These are phyloP conservation scores for Protomyces arabidopsidicola DNA, from an alignment of 1,139 yeast genomes.

Conservation along the genomic window DNA sequence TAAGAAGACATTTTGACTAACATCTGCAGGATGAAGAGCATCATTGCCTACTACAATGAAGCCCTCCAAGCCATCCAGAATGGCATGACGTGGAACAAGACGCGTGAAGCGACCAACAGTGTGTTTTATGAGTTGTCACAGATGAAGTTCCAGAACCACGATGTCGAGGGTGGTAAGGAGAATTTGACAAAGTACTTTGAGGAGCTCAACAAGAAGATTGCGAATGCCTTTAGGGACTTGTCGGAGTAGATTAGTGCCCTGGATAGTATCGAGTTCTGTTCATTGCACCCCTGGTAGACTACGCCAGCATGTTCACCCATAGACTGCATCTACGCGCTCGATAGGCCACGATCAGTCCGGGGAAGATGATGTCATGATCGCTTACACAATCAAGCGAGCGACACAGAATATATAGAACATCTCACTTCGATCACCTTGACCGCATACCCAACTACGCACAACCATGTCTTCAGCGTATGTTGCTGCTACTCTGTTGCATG, in stretches of 20 bases:
- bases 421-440: too few relatives aligned
- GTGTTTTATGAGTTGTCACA: slow-evolving; percentile 91
- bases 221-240: slow-evolving; percentile 18
- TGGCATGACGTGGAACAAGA: slow-evolving; percentile 80
- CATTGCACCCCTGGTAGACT: too few relatives aligned
- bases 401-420: too few relatives aligned
- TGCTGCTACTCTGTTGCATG: not conserved
- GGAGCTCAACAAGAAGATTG: slow-evolving; percentile 13
- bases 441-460: not conserved
- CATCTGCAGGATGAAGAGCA: slow-evolving; percentile 94
- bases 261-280: not conserved
- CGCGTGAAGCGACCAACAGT: slow-evolving; percentile 80
- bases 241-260: not conserved
- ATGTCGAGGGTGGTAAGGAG: slow-evolving; percentile 62
- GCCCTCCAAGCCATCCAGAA: slow-evolving; percentile 94
- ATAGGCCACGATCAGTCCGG: not conserved
- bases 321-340: too few relatives aligned
- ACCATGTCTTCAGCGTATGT: slow-evolving; percentile 20
- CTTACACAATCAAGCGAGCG: too few relatives aligned
- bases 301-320: too few relatives aligned
- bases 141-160: slow-evolving; percentile 93
- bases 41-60: slow-evolving; percentile 85
- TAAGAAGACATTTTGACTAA: slow-evolving; percentile 90
- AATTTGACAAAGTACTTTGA: slow-evolving; percentile 72
- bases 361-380: not conserved